These are phyloP conservation scores for Ocimum tenuiflorum DNA, from an alignment of 257 asterid species.

Conservation along the genomic window DNA sequence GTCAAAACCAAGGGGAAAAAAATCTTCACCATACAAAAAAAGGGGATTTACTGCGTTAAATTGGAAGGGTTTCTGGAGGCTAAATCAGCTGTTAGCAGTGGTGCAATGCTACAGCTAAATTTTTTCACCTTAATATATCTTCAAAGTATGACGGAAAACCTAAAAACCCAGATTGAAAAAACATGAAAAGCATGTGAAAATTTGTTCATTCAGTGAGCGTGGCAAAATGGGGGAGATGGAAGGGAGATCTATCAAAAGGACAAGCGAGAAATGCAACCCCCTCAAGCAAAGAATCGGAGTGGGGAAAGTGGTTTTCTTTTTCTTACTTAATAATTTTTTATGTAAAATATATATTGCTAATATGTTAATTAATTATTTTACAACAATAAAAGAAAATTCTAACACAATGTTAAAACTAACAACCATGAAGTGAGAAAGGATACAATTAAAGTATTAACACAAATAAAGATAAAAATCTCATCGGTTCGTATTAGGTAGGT, in stretches of 20 bases:
- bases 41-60: background rate
- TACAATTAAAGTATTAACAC: no score
- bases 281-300: conserved; percentile 24
- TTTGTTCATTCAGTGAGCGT: conserved; percentile 3
- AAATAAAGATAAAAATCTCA: no score
- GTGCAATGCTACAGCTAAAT: background rate
- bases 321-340: background rate
- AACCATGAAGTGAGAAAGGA: no score
- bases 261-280: conserved; percentile 14
- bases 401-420: no score
- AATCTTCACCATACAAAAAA: background rate
- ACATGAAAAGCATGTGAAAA: background rate
- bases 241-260: conserved; percentile 20
- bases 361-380: no score
- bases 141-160: conserved; percentile 1
- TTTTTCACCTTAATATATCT: background rate
- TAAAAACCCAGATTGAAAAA: background rate
- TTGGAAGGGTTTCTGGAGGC: background rate
- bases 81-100: background rate
- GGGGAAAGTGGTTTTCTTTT: background rate
- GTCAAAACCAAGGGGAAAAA: conserved; percentile 9
- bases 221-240: background rate
- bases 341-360: background rate
- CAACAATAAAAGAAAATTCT: no score
- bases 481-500: no score